Base-by-base conservation (phyloP, 2,329 filamentous ascomycete species). In the Boeremia lycopersici region DNA sequence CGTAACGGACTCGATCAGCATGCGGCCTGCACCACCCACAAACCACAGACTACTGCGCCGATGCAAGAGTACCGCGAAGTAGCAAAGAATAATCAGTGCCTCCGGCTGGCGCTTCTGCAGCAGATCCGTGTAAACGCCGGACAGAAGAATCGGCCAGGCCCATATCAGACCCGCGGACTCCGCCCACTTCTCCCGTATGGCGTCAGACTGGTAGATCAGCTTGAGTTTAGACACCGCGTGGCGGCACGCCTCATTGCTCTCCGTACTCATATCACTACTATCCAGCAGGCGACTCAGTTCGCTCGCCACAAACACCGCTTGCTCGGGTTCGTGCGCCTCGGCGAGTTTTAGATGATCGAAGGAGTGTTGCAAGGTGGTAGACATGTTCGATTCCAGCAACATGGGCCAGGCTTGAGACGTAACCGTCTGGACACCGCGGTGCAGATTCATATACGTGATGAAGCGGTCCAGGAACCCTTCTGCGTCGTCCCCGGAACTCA, bases 1-100 rank as follows among this genome's bases (percentile, higher is more conserved):
- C 35, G 60, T 56, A 19, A 63, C 58, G 26, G 43, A 51, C 15
- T 56, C 41, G 25, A 67, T 62, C 19, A 67, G 50, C 50, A 63
- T 48, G 5, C 49, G 47, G 33, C 63, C 61, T 31, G 48, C 52
- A 17, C 51, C 44, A 8, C 47, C 51, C 8, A 66, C 57, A 35
- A 62, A 43, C 65, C 63, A 68, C 31, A 64, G 36, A 23, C 23
- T 34, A 25, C 59, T 48, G 8, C 55, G 49, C 10, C 50, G 55
- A 39, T 65, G 62, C 3, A 68, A 54, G 8, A 68, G 53, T 13
- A 65, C 60, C 4, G 63, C 59, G 31, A 62, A 64, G 48, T 67
- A 47, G 47, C 50, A 57, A 23, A 66, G 56, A 25, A 68, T 65
- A 3, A 68, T 64, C 17, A 68, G 55, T 6, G 65, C 58, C 33